A percentile compares a stretch with the other conserved stretches of the same genome.
phyloP scores from a whole-genome alignment of 768 basidiomycete genomes.

The Lactarius akahatsu region DNA sequence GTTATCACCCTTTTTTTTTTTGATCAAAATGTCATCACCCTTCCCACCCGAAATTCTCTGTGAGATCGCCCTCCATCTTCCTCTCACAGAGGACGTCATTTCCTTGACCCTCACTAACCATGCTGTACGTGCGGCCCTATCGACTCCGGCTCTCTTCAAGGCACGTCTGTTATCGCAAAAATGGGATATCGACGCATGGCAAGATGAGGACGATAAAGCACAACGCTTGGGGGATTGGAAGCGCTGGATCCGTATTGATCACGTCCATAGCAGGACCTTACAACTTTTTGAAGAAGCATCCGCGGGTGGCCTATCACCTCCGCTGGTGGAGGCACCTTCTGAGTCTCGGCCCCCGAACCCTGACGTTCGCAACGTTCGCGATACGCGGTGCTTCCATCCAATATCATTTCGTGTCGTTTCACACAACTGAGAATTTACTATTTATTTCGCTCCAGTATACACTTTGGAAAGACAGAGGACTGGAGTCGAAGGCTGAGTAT shows the following conservation, averaged over 20 bases:
- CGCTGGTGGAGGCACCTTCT: not conserved
- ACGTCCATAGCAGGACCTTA: not conserved
- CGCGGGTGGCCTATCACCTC: not conserved
- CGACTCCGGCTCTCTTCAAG: constrained; percentile 15
- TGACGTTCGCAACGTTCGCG: not conserved
- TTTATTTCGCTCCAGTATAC: not conserved
- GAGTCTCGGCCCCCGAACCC: not conserved
- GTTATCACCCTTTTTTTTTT: too few relatives aligned
- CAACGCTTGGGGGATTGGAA: not conserved
- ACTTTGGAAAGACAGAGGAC: not conserved
- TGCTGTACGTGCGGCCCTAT: not conserved
- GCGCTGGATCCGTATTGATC: constrained; percentile 17
- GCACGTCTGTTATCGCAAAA: constrained; percentile 1
- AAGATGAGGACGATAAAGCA: not conserved
- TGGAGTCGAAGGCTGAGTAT: constrained; percentile 15
- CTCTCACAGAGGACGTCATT: constrained; percentile 9
- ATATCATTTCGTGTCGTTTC: not conserved
- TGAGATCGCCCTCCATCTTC: constrained; percentile 18
- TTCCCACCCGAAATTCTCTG: constrained; percentile 9
- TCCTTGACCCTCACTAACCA: constrained; percentile 3
- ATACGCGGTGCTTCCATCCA: not conserved
- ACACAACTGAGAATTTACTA: not conserved
- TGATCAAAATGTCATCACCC: not conserved
- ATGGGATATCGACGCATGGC: constrained; percentile 17
- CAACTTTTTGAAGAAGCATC: constrained; percentile 17